phyloP scores from a whole-genome alignment of 306 rosid genomes.

The Citrullus amarus region DNA sequence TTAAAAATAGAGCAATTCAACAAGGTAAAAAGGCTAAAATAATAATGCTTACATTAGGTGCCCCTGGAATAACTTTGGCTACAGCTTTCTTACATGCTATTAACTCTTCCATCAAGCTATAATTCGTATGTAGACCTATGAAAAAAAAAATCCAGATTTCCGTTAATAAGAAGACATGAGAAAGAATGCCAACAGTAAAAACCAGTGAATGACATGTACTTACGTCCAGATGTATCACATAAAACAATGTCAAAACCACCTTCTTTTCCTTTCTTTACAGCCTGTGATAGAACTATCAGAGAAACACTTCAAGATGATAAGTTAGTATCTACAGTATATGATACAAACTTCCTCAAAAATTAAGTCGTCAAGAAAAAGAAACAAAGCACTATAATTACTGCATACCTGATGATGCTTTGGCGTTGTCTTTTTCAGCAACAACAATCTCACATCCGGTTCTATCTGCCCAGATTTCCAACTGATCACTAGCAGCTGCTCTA shows the following conservation, averaged over 20 bases:
- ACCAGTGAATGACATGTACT: conserved; percentile 20
- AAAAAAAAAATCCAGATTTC: background rate
- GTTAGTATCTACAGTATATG: conserved; percentile 21
- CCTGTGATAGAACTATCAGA: conserved; percentile 81
- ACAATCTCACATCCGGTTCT: conserved; percentile 92
- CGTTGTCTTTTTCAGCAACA: conserved; percentile 66
- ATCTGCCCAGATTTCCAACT: conserved; percentile 98
- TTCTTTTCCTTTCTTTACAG: conserved; percentile 83
- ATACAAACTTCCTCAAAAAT: background rate
- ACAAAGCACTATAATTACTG: conserved; percentile 8
- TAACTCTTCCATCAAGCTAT: conserved; percentile 93
- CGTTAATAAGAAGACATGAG: background rate
- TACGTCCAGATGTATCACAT: conserved; percentile 96
- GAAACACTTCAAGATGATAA: conserved; percentile 30
- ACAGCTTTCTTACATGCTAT: conserved; percentile 90
- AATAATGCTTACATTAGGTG: conserved; percentile 69
- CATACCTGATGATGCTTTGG: conserved; percentile 76
- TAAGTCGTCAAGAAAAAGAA: background rate
- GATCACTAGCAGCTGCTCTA: conserved; percentile 98
- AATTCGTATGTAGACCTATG: conserved; percentile 94
- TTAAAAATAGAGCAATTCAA: background rate
- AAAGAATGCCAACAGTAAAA: background rate
- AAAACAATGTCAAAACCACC: conserved; percentile 72
- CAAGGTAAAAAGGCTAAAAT: background rate
- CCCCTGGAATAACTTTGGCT: conserved; percentile 60